A percentile compares a stretch with the other conserved stretches of the same genome.
Conservation (phyloP, 192 early-diverging fungal genomes). For the Backusella circina region DNA sequence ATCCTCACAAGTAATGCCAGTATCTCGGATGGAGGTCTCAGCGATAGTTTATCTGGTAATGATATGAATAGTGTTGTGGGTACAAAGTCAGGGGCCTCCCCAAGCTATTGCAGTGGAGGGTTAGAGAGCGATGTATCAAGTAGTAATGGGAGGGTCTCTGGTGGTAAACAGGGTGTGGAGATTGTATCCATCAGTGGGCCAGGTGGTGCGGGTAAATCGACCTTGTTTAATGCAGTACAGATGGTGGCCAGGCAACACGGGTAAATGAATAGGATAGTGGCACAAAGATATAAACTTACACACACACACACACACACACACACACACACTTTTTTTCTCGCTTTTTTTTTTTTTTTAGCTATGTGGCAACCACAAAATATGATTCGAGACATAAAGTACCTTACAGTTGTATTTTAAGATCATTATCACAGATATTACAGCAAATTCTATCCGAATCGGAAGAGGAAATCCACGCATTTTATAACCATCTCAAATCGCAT, state of each 20-base stretch:
- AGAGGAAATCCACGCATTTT: conserved; percentile 19
- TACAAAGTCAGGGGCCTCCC: conserved; percentile 3
- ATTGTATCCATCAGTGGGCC: conserved; percentile 26
- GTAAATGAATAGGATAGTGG: conserved; percentile 13
- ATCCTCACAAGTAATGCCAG: background rate
- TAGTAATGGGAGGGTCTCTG: background rate
- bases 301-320: too few relatives aligned
- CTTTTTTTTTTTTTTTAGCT: background rate
- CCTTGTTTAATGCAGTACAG: conserved; percentile 26
- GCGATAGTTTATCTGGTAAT: background rate
- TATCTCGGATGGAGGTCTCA: background rate
- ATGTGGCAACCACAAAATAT: conserved; percentile 29
- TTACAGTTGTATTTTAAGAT: conserved; percentile 27
- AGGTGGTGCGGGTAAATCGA: conserved; percentile 30
- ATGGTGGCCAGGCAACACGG: conserved; percentile 27
- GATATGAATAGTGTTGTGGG: background rate
- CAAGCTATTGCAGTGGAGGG: conserved; percentile 12
- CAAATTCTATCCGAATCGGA: conserved; percentile 32
- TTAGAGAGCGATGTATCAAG: conserved; percentile 21
- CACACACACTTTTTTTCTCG: too few relatives aligned
- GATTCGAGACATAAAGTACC: conserved; percentile 27
- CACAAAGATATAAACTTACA: background rate
- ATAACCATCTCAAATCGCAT: conserved; percentile 12
- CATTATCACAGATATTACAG: conserved; percentile 27
- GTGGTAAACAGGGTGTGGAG: conserved; percentile 7